A percentile compares a stretch with the other conserved stretches of the same genome.
These are phyloP conservation scores for Sarocladiaceae sp. DNA, from an alignment of 2,329 filamentous ascomycete genomes.

Conservation along the genomic window DNA sequence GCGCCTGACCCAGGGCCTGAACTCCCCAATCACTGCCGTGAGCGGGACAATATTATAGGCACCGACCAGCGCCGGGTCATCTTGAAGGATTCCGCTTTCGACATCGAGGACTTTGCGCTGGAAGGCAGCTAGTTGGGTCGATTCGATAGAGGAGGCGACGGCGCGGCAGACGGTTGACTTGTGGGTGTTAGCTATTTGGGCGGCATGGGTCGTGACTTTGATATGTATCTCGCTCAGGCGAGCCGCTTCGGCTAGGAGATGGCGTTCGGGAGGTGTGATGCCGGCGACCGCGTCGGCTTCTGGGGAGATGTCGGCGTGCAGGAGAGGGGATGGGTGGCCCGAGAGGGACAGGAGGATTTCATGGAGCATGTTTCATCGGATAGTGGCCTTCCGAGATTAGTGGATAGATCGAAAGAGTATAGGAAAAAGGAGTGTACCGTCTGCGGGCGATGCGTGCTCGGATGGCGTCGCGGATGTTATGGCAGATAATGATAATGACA, in stretches of 20 bases:
- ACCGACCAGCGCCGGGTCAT: constrained; percentile 75
- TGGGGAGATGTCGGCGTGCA: constrained; percentile 47
- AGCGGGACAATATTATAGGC: constrained; percentile 91
- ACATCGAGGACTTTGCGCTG: constrained; percentile 80
- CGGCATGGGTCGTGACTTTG: constrained; percentile 60
- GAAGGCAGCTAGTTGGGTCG: constrained; percentile 71
- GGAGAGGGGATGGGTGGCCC: constrained; percentile 84
- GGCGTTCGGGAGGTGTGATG: constrained; percentile 72
- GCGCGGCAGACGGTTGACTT: constrained; percentile 80
- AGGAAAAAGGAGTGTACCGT: not conserved
- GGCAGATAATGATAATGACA: constrained; percentile 40
- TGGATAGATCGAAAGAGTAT: constrained; percentile 1
- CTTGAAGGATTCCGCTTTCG: constrained; percentile 68
- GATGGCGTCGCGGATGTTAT: constrained; percentile 35
- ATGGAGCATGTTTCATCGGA: constrained; percentile 68
- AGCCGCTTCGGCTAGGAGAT: constrained; percentile 70
- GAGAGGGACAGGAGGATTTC: constrained; percentile 96
- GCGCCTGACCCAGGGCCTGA: constrained; percentile 76
- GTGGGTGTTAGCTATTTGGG: constrained; percentile 63
- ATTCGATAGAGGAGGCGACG: constrained; percentile 70
- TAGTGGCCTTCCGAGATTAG: not conserved
- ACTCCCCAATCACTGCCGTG: constrained; percentile 75
- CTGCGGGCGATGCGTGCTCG: constrained; percentile 15
- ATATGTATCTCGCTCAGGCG: constrained; percentile 74
- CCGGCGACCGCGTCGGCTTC: constrained; percentile 39